Percentiles rank a stretch among this genome's conserved stretches.
These are phyloP conservation scores for Escovopsis weberi DNA, from an alignment of 2,329 filamentous ascomycete genomes.

Conservation along the genomic window DNA sequence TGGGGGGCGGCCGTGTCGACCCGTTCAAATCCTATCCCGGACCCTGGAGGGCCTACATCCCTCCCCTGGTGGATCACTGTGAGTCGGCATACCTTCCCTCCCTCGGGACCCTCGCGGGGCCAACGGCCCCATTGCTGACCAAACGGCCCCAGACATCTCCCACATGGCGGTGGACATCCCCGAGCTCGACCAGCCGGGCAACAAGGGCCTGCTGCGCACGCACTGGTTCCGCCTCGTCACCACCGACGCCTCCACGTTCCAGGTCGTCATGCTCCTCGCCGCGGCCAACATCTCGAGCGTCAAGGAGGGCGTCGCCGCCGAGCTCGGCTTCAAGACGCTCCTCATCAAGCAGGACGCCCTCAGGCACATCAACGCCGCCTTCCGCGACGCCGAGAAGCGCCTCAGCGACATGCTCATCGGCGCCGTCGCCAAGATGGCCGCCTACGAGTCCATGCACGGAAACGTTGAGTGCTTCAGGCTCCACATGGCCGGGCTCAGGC, in stretches of 20 bases:
- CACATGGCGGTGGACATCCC: slow-evolving; percentile 17
- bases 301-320: slow-evolving; percentile 3
- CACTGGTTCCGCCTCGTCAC: slow-evolving; percentile 16
- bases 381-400: slow-evolving; percentile 13
- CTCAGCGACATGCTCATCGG: slow-evolving; percentile 29
- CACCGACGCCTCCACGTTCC: slow-evolving; percentile 12
- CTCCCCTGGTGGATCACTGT: slow-evolving; percentile 14
- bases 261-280: slow-evolving; percentile 14
- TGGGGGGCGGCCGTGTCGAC: slow-evolving; percentile 13
- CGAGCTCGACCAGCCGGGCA: slow-evolving; percentile 13
- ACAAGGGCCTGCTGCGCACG: slow-evolving; percentile 13
- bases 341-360: slow-evolving; percentile 30
- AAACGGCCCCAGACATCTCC: slow-evolving; percentile 10
- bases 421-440: slow-evolving; percentile 36
- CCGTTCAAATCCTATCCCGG: slow-evolving; percentile 13
- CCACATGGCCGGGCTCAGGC: slow-evolving; percentile 31
- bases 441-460: slow-evolving; percentile 37
- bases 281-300: slow-evolving; percentile 14
- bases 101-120: too few species aligned
- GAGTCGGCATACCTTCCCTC: slow-evolving; percentile 1
- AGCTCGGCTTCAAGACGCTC: slow-evolving; percentile 17
- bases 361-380: slow-evolving; percentile 24
- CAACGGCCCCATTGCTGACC: neutral
- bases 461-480: slow-evolving; percentile 24
- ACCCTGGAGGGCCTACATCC: slow-evolving; percentile 9